Evolutionary conservation across 2,329 filamentous ascomycete species (phyloP), one percentile per base, ranked within the genome.

Genomic region (Neonectria coccinea): DNA sequence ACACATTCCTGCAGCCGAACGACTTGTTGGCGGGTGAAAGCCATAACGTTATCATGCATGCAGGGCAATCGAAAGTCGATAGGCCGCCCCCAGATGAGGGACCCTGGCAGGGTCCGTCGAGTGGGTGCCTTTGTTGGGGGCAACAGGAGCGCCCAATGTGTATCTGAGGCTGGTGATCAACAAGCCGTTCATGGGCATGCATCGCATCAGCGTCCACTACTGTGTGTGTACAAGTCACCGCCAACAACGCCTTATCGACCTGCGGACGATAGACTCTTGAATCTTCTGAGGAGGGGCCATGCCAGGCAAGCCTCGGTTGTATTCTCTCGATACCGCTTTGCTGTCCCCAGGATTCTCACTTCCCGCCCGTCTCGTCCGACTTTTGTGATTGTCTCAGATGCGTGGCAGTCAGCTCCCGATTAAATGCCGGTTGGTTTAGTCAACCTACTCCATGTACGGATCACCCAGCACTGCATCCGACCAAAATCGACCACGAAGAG

Each of bases 381-480:
- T 45, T 48, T 56, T 59, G 42, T 59, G 44, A 11, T 67, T 67
- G 62, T 67, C 64, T 67, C 62, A 71, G 65, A 72, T 64, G 54
- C 33, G 62, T 57, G 57, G 44, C 67, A 64, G 62, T 58, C 59
- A 60, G 60, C 70, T 71, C 72, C 65, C 59, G 57, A 70, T 69
- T 67, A 67, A 71, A 62, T 73, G 67, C 70, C 70, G 70, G 41
- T 29, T 67, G 70, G 41, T 29, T 67, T 64, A 67, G 66, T 50
- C 36, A 39, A 39, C 36, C 14, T 39, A 39, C 14, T 39, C 36
- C 33, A 16, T 16, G 33, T 36, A 36, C 33, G 33, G 33, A 36
- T 36, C 36, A 42, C 22, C 20, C 45, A 64, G 56, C 62, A 44
- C 61, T 60, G 61, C 62, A 65, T 58, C 57, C 39, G 62, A 69